Evolutionary conservation across 768 basidiomycete genomes (phyloP), one percentile per base, ranked within the genome.

Genomic region (Boletellus ananiceps): DNA sequence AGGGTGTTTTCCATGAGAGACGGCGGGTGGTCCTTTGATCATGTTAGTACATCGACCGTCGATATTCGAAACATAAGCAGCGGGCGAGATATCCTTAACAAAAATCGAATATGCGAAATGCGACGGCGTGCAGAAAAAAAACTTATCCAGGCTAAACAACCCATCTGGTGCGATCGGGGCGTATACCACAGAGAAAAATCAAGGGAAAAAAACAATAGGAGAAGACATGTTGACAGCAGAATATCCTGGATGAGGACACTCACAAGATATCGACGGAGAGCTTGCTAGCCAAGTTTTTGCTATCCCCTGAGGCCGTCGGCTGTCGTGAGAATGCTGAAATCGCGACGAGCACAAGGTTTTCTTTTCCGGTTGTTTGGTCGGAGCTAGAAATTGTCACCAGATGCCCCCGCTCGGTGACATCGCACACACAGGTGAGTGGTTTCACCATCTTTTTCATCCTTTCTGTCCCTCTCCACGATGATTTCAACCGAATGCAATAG

Each of bases 271-370:
- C 45, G 31, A 5, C 16, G 21, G 13, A 47, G 51, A 35, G 38
- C 55, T 59, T 46, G 55, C 43, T 35, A 52, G 45, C 31, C 44
- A 46, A n/a, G 57, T 61, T 68, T 62, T 59, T 63, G 67, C 57
- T 67, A 67, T 66, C 68, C 66, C 63, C 57, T 59, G 51, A 55
- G 57, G 57, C 66, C 56, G 56, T 69, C 66, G 65, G 67, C 63
- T 68, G 66, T 66, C 66, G 66, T 67, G 66, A 66, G 66, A 67
- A 65, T 47, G 62, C 57, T 54, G 51, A 60, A 63, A 66, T 64
- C 62, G 49, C 48, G 59, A 49, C 48, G 58, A 54, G 49, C 56
- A 51, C 46, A 58, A 47, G 40, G 54, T 54, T 61, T 56, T 56
- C 56, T 57, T 63, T 59, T 55, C 46, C 27, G 36, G 53, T 57